A percentile compares a stretch with the other conserved stretches of the same genome.
Evolutionary conservation across 371 early-diverging fungal genomes (phyloP).

Genomic region (Mycotypha africana): DNA sequence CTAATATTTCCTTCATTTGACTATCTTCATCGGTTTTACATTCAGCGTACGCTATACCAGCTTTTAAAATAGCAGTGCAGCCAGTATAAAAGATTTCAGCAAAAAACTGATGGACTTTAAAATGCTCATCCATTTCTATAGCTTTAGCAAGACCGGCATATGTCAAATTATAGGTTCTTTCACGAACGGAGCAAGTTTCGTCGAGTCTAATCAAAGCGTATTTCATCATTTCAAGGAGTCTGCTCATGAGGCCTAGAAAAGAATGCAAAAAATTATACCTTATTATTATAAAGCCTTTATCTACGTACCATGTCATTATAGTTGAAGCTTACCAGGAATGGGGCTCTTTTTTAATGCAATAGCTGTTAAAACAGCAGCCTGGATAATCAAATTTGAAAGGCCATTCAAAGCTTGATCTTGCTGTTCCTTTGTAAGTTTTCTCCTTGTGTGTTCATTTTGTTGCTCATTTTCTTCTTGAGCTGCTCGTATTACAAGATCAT

Average conservation of each 20-base stretch:
- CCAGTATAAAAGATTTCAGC: slow-evolving; percentile 40
- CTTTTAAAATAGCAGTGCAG: slow-evolving; percentile 36
- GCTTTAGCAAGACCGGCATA: slow-evolving; percentile 51
- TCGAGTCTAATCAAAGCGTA: slow-evolving; percentile 46
- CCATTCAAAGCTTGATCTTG: slow-evolving; percentile 10
- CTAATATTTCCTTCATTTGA: no score
- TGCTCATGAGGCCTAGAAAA: slow-evolving; percentile 3
- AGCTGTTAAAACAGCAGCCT: slow-evolving; percentile 49
- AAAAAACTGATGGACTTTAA: slow-evolving; percentile 54
- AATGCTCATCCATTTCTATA: slow-evolving; percentile 55
- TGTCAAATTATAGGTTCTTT: slow-evolving; percentile 50
- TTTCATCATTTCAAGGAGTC: slow-evolving; percentile 6
- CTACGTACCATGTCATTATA: no score
- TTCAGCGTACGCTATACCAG: slow-evolving; percentile 56
- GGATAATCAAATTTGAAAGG: slow-evolving; percentile 42
- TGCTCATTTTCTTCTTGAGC: slow-evolving; percentile 1
- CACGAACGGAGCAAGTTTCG: slow-evolving; percentile 48
- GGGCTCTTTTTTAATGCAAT: slow-evolving; percentile 64
- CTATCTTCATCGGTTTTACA: no score
- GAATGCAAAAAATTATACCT: neutral
- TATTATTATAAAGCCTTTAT: no score
- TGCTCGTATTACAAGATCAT: slow-evolving; percentile 13
- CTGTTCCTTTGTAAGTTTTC: slow-evolving; percentile 2
- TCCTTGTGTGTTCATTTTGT: neutral
- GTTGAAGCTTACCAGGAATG: slow-evolving; percentile 48